Conservation (phyloP, 192 early-diverging fungal genomes). For the Coemansia sp. region DNA sequence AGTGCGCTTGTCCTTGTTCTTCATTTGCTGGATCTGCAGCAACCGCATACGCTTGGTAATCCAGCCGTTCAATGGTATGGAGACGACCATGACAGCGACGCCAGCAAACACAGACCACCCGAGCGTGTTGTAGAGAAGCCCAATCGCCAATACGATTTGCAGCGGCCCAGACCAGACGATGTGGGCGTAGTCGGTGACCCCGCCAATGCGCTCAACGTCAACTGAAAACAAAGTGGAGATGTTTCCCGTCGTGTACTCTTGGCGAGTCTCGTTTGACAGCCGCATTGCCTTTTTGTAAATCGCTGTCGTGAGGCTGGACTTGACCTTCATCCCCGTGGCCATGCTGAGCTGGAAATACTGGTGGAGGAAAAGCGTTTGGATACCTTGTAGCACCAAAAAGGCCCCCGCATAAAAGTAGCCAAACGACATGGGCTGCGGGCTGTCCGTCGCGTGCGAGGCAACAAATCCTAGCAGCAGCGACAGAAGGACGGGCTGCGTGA, state of each 20-base stretch:
- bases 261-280: slow-evolving; percentile 78
- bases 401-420: slow-evolving; percentile 78
- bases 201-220: slow-evolving; percentile 65
- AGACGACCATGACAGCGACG: slow-evolving; percentile 78
- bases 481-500: slow-evolving; percentile 80
- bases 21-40: slow-evolving; percentile 82
- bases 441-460: slow-evolving; percentile 18
- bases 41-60: slow-evolving; percentile 68
- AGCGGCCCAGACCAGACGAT: slow-evolving; percentile 77
- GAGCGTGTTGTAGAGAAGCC: slow-evolving; percentile 79
- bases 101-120: slow-evolving; percentile 85
- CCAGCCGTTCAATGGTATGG: slow-evolving; percentile 75
- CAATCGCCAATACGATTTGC: slow-evolving; percentile 76
- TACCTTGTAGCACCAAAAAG: slow-evolving; percentile 75
- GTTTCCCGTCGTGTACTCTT: slow-evolving; percentile 78
- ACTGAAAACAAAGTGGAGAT: slow-evolving; percentile 70
- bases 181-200: slow-evolving; percentile 71
- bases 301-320: slow-evolving; percentile 73
- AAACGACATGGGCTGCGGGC: slow-evolving; percentile 63
- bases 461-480: slow-evolving; percentile 68
- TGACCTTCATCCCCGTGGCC: slow-evolving; percentile 71
- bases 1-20: slow-evolving; percentile 75
- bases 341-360: slow-evolving; percentile 87
- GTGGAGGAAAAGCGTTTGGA: slow-evolving; percentile 81
- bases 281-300: slow-evolving; percentile 85